These are phyloP conservation scores for Leccinum truebloodii DNA, from an alignment of 768 basidiomycete genomes.

Conservation along the genomic window DNA sequence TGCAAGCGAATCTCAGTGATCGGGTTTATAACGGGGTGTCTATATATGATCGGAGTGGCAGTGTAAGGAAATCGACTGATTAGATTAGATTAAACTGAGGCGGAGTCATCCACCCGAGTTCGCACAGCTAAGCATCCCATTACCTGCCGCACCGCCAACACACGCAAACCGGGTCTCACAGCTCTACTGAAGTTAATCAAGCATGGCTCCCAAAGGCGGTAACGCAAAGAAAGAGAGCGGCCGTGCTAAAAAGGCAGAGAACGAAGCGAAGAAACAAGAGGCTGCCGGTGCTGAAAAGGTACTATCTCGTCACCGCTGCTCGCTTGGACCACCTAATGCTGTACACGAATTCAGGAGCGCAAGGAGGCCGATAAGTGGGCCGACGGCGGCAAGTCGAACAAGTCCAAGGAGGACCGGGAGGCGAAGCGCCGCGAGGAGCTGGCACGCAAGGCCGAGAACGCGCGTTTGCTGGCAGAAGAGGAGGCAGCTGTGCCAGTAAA, in stretches of 20 bases:
- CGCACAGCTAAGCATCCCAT: constrained; percentile 11
- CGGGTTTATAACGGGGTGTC: constrained; percentile 3
- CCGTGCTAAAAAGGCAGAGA: constrained; percentile 88
- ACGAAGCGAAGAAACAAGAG: constrained; percentile 78
- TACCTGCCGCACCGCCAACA: constrained; percentile 4
- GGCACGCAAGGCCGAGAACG: constrained; percentile 85
- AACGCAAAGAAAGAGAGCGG: constrained; percentile 94
- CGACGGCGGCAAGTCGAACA: constrained; percentile 66
- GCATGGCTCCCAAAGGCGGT: constrained; percentile 84
- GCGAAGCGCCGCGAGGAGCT: constrained; percentile 80
- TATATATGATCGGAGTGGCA: constrained; percentile 25
- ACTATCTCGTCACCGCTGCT: constrained; percentile 9
- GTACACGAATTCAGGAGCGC: constrained; percentile 50
- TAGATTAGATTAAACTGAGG: constrained; percentile 19
- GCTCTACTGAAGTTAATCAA: constrained; percentile 1
- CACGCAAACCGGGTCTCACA: constrained; percentile 4
- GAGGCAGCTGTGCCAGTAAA: constrained; percentile 63
- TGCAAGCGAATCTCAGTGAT: constrained; percentile 1
- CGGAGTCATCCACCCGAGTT: constrained; percentile 13
- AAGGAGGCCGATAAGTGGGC: constrained; percentile 71
- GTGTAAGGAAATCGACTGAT: constrained; percentile 17
- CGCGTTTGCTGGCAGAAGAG: constrained; percentile 85
- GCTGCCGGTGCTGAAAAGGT: constrained; percentile 63
- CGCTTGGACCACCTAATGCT: constrained; percentile 6
- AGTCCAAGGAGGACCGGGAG: constrained; percentile 72